Base-by-base conservation (phyloP, 2,329 filamentous ascomycete species). In the Ophiostoma populinum region DNA sequence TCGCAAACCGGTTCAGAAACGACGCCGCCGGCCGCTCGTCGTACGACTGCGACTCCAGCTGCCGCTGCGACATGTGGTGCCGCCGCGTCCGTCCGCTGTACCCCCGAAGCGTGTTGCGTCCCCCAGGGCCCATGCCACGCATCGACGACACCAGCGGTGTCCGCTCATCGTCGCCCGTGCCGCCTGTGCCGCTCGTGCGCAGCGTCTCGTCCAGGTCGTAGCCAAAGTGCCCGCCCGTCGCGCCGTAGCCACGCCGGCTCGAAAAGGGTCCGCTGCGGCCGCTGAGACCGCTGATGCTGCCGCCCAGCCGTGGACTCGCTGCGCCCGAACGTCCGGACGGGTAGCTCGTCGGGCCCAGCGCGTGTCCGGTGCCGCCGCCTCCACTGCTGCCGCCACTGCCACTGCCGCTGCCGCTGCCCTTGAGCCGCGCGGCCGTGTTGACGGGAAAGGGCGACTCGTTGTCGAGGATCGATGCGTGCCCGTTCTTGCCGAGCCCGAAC, bases 171-270 rank as follows among this genome's bases (percentile, higher is more conserved):
- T 92, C 83, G 25, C 80, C 83, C 19, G 18, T 13, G 8, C 73
- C 77, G 29, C 71, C 69, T n/a, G n/a, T n/a, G n/a, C n/a, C n/a
- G n/a, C n/a, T n/a, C n/a, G n/a, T n/a, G 19, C 71, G 35, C 4
- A 26, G 69, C 38, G 47, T 70, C 42, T 86, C 83, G 52, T 93
- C 85, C 45, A 87, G 68, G 47, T 92, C 83, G 46, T 85, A 92
- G 36, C 57, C 61, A 2, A 65, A 63, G 13, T 75, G 70, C 42
- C 73, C 61, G 18, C 55, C 52, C 18, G 33, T 21, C 17, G 18
- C 32, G 34, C 33, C 27, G 10, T 31, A 32, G 7, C 37, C 35
- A 4, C 44, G 28, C 38, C 40, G 43, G 11, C 27, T 22, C 6
- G 38, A 33, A 16, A 38, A 42, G 16, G 34, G 7, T 2, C 40